A percentile compares a stretch with the other conserved stretches of the same genome.
Conservation (phyloP, 805 yeast genomes). For the Lipomyces lipofer region DNA sequence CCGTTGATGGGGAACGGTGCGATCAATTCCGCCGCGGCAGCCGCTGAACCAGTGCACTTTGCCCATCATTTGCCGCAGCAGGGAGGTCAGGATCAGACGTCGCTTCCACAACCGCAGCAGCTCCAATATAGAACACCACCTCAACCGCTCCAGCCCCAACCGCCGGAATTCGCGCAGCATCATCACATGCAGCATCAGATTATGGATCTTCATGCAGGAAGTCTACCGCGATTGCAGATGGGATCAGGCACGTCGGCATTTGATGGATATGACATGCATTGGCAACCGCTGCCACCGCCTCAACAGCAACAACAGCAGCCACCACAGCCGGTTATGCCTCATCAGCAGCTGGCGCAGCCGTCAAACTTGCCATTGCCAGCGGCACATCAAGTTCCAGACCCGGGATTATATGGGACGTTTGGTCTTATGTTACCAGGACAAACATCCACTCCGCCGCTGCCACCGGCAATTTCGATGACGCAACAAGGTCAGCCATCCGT, state of each 20-base stretch:
- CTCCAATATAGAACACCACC: constrained; percentile 7
- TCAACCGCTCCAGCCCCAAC: constrained; percentile 15
- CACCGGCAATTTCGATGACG: constrained; percentile 5
- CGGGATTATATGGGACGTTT: too few species aligned
- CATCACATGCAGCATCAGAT: constrained; percentile 1
- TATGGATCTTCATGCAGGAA: neutral
- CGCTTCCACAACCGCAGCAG: constrained; percentile 13
- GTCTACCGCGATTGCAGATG: neutral
- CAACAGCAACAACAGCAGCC: constrained; percentile 32
- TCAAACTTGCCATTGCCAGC: constrained; percentile 14
- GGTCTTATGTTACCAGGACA: neutral
- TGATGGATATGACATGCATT: constrained; percentile 1
- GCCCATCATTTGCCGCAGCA: too few species aligned
- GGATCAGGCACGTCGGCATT: neutral
- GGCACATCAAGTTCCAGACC: too few species aligned
- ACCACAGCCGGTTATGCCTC: constrained; percentile 28
- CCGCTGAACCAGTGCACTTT: too few species aligned
- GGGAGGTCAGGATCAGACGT: too few species aligned
- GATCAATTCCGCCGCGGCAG: too few species aligned
- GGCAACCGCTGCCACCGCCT: constrained; percentile 29
- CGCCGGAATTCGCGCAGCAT: constrained; percentile 2
- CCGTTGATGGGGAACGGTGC: too few species aligned
- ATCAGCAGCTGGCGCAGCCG: constrained; percentile 22
- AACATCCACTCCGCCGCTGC: constrained; percentile 2
- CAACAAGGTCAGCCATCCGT: constrained; percentile 11